Conservation (phyloP, 345 rosid genomes). For the Euphorbia pulcherrima region DNA sequence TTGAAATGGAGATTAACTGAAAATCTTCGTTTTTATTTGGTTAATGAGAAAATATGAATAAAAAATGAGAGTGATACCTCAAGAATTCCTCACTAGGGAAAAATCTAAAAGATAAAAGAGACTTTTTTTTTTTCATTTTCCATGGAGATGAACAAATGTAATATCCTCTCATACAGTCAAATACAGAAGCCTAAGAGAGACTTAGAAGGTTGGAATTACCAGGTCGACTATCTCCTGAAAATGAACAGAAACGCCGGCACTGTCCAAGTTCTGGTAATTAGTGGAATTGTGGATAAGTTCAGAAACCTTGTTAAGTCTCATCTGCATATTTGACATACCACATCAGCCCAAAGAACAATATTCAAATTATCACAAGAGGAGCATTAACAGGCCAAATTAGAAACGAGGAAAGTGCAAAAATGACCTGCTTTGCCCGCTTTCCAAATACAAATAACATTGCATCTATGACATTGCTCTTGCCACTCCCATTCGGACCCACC, state of each 20-base stretch:
- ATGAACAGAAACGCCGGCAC: slow-evolving; percentile 94
- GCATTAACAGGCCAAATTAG: background rate
- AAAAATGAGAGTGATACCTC: background rate
- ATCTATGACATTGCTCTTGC: slow-evolving; percentile 97
- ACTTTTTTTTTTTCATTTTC: no score
- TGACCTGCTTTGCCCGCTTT: slow-evolving; percentile 96
- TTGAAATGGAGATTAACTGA: background rate
- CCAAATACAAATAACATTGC: slow-evolving; percentile 98
- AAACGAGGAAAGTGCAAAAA: background rate
- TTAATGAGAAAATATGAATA: background rate
- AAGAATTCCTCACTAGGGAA: background rate
- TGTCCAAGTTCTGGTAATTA: slow-evolving; percentile 86
- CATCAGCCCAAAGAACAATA: background rate
- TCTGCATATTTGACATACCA: slow-evolving; percentile 37
- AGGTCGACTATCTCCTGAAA: slow-evolving; percentile 90
- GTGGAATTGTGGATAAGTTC: slow-evolving; percentile 98
- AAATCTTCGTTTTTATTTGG: background rate
- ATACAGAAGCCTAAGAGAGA: slow-evolving; percentile 8
- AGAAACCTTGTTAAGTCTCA: slow-evolving; percentile 98
- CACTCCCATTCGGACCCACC: slow-evolving; percentile 98
- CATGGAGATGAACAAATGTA: background rate
- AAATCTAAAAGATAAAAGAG: background rate
- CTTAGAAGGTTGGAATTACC: slow-evolving; percentile 41
- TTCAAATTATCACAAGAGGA: background rate
- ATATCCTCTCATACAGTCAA: slow-evolving; percentile 1